A percentile compares a stretch with the other conserved stretches of the same genome.
Conservation (phyloP, 768 basidiomycete species). For the Russula vinacea region DNA sequence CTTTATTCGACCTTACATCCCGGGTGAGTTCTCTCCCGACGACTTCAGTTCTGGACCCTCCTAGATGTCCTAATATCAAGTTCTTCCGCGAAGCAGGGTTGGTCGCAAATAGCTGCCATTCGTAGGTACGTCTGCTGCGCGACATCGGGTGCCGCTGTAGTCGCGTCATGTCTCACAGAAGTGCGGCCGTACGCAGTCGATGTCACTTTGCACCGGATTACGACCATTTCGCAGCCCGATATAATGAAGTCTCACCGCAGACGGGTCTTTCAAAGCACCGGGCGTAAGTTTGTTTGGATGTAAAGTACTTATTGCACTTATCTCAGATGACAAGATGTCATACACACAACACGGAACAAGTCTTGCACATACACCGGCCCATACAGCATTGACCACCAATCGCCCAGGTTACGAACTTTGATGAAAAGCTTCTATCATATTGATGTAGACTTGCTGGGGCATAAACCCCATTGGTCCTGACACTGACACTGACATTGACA, state of each 20-base stretch:
- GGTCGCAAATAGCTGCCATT: background rate
- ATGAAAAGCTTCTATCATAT: background rate
- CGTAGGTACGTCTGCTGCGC: background rate
- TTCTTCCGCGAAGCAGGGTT: background rate
- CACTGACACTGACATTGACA: background rate
- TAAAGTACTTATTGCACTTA: background rate
- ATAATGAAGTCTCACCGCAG: background rate
- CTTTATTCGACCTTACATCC: background rate
- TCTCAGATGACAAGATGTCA: background rate
- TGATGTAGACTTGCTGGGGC: background rate
- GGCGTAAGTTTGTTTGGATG: background rate
- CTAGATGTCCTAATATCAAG: background rate
- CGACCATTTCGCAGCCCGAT: background rate
- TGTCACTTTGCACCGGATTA: background rate
- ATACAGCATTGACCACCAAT: background rate
- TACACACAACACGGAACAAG: background rate
- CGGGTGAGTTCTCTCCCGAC: background rate
- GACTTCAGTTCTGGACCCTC: background rate
- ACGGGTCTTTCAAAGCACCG: background rate
- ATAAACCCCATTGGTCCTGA: background rate
- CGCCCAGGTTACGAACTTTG: background rate
- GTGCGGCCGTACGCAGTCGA: background rate
- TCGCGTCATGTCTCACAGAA: too few relatives aligned
- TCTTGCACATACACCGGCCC: background rate
- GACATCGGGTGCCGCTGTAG: background rate